phyloP scores from a whole-genome alignment of 2,329 filamentous ascomycete species.

The Phialophora chinensis region DNA sequence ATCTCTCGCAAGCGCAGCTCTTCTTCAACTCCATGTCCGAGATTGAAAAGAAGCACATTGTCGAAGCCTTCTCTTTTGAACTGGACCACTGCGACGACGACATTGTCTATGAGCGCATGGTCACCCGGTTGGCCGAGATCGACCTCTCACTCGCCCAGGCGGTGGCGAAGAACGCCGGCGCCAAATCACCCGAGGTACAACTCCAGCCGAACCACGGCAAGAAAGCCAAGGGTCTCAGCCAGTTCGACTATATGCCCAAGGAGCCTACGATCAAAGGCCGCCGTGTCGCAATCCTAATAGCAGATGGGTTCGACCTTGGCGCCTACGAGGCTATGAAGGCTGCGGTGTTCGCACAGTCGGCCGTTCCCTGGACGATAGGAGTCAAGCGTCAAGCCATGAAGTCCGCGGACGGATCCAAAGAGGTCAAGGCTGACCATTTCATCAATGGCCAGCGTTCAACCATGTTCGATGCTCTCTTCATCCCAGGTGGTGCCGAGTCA shows the following conservation, averaged over 20 bases:
- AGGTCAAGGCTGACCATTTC: constrained; percentile 74
- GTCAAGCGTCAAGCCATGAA: constrained; percentile 69
- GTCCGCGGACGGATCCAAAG: constrained; percentile 45
- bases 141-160: constrained; percentile 71
- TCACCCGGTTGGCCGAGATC: constrained; percentile 71
- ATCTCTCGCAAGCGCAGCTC: constrained; percentile 77
- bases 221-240: constrained; percentile 69
- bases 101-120: constrained; percentile 74
- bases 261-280: constrained; percentile 72
- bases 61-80: constrained; percentile 69
- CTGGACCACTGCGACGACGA: constrained; percentile 83
- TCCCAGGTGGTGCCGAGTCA: constrained; percentile 73
- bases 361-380: constrained; percentile 75
- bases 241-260: constrained; percentile 72
- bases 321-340: constrained; percentile 70
- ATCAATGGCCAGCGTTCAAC: constrained; percentile 77
- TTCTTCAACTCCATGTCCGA: constrained; percentile 79
- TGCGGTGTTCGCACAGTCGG: constrained; percentile 66
- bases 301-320: constrained; percentile 73
- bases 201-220: constrained; percentile 71
- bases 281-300: constrained; percentile 75
- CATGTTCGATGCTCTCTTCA: constrained; percentile 79
- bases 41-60: constrained; percentile 69
- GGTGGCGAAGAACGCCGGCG: constrained; percentile 74
- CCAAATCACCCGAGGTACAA: constrained; percentile 45